Base-by-base conservation (phyloP, 768 basidiomycete genomes). In the Suillus tomentosus region DNA sequence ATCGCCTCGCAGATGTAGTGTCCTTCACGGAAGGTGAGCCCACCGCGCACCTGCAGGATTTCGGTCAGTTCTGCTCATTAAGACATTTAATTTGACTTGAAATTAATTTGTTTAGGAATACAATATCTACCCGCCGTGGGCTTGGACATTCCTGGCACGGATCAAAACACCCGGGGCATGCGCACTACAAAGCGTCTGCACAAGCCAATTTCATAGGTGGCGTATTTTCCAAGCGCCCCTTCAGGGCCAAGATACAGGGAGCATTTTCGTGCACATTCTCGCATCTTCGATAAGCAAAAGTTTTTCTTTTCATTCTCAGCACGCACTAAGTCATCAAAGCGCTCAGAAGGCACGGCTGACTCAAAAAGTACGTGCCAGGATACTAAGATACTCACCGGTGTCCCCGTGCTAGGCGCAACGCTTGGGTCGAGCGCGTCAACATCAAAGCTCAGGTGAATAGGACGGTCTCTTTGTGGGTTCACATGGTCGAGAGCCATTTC, bases 401-500 rank as follows among this genome's bases (percentile, higher is more conserved):
- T 96, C 22, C 94, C 95, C 53, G 95, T 96, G 56, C 92, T 94
- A 27, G 62, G 62, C 24, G 57, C 57, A 42, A 58, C 57, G 17
- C 85, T 85, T 13, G 97, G 97, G 76, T 99, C 96, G 59, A 96
- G 79, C 13, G 95, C 95, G 72, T 96, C 94, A 24, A 99, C 95
- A 74, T 99, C 97, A 75, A 98, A 99, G 74, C 92, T 94, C 65
- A 99, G 79, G 78, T 99, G 97, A 66, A 98, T 94, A 22, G 97
- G 97, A 42, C 81, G 80, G 67, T 91, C 84, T 69, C 94, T 81
- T 63, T 85, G 82, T 13, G 92, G 93, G 78, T 96, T 97, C 69
- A 99, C 92, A 75, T 94, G 86, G 75, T 98, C 92, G 68, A 99
- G 79, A 39, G 97, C 97, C 93, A 96, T 94, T 72, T 99, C 94